A percentile compares a stretch with the other conserved stretches of the same genome.
phyloP scores from a whole-genome alignment of 139 green algal genomes.

The Eudorina sp. region DNA sequence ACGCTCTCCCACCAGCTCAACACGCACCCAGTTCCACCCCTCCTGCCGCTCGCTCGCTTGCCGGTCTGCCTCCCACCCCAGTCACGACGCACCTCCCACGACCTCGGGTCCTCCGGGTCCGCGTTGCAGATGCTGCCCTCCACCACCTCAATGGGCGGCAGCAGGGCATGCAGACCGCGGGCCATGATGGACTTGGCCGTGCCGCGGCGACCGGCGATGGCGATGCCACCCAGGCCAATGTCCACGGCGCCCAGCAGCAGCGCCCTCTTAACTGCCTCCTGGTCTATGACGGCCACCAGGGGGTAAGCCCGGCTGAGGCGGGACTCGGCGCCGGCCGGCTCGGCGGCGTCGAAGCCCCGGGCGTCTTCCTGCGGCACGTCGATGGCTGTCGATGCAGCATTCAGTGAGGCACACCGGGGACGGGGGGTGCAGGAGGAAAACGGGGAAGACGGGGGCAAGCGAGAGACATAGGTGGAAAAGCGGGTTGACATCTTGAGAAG shows the following conservation, averaged over 20 bases:
- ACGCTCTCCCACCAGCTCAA: too few relatives aligned
- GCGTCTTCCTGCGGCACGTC: conserved; percentile 24
- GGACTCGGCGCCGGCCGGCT: neutral
- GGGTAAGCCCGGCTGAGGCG: conserved; percentile 80
- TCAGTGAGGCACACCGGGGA: neutral
- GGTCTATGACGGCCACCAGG: conserved; percentile 88
- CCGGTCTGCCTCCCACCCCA: too few relatives aligned
- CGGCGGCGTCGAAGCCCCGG: conserved; percentile 44
- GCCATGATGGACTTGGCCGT: conserved; percentile 99
- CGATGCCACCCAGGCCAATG: conserved; percentile 91
- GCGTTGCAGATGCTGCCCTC: conserved; percentile 94
- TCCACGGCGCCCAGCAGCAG: conserved; percentile 97
- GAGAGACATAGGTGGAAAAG: too few relatives aligned
- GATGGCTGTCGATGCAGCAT: conserved; percentile 30
- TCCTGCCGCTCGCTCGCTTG: too few relatives aligned
- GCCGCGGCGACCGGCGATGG: conserved; percentile 91
- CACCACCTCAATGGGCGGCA: conserved; percentile 98
- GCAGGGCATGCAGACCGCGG: conserved; percentile 92
- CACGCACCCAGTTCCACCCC: too few relatives aligned
- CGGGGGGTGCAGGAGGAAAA: neutral
- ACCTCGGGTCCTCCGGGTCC: conserved; percentile 88
- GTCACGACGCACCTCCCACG: conserved; percentile 88
- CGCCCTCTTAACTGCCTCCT: conserved; percentile 95
- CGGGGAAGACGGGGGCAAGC: too few relatives aligned
- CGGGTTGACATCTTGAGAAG: too few relatives aligned